Evolutionary conservation across 2,329 filamentous ascomycete genomes (phyloP).

Genomic region (Lomentospora prolificans): DNA sequence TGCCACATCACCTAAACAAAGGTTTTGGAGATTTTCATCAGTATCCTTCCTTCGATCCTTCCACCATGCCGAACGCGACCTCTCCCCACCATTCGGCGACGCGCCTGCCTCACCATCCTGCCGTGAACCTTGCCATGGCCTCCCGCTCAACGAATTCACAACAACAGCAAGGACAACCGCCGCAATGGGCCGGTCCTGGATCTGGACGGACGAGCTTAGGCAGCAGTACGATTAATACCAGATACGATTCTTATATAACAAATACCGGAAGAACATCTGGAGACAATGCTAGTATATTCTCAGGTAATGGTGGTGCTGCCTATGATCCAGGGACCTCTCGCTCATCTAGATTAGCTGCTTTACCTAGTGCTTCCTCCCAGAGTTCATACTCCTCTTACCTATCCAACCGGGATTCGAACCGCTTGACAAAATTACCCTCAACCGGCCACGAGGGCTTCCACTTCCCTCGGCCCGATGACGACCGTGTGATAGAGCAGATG

Average conservation of each 20-base stretch:
- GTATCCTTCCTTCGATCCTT: conserved; percentile 64
- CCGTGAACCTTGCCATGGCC: conserved; percentile 60
- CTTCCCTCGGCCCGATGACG: conserved; percentile 67
- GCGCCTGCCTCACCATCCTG: conserved; percentile 45
- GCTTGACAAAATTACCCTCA: conserved; percentile 43
- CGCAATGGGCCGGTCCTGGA: conserved; percentile 59
- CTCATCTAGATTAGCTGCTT: conserved; percentile 38
- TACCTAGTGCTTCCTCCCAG: conserved; percentile 47
- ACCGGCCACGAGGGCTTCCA: conserved; percentile 41
- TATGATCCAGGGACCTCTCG: conserved; percentile 28
- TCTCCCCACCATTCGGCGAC: conserved; percentile 45
- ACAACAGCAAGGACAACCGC: conserved; percentile 39
- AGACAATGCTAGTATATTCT: conserved; percentile 45
- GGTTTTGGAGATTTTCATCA: conserved; percentile 74
- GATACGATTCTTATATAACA: conserved; percentile 55
- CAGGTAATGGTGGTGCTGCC: conserved; percentile 42
- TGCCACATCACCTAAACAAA: conserved; percentile 78
- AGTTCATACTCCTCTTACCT: conserved; percentile 39
- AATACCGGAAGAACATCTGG: conserved; percentile 47
- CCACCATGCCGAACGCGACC: conserved; percentile 31
- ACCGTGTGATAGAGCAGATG: conserved; percentile 78
- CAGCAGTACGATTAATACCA: conserved; percentile 39
- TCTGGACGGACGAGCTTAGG: conserved; percentile 17
- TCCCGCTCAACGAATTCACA: conserved; percentile 51
- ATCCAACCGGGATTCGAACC: conserved; percentile 45